Percentiles rank a stretch among this genome's conserved stretches.
These are phyloP conservation scores for Thermoascus crustaceus DNA, from an alignment of 2,329 filamentous ascomycete species.

Conservation along the genomic window DNA sequence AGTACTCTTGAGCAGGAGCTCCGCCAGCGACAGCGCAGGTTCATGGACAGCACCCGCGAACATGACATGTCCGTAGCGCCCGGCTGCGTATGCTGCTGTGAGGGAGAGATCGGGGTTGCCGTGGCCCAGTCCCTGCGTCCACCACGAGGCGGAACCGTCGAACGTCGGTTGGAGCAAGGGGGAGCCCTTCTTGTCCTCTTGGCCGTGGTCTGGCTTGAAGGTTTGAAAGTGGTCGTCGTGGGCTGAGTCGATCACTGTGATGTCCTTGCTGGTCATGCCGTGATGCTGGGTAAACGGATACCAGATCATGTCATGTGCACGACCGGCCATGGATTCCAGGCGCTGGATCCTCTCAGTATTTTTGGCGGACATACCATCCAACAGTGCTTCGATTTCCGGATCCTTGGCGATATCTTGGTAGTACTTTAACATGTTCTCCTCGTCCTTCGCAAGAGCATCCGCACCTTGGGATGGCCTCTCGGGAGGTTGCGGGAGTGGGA, in stretches of 20 bases:
- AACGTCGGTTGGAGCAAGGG: slow-evolving; percentile 57
- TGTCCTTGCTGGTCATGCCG: slow-evolving; percentile 51
- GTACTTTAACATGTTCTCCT: slow-evolving; percentile 53
- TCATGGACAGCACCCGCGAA: slow-evolving; percentile 74
- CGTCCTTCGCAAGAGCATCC: slow-evolving; percentile 40
- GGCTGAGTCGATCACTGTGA: slow-evolving; percentile 72
- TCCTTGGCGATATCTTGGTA: slow-evolving; percentile 46
- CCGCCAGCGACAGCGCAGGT: slow-evolving; percentile 62
- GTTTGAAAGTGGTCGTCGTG: slow-evolving; percentile 72
- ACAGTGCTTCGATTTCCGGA: slow-evolving; percentile 35
- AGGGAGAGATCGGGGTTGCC: slow-evolving; percentile 64
- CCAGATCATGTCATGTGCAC: slow-evolving; percentile 63
- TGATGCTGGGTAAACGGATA: slow-evolving; percentile 82
- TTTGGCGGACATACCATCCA: slow-evolving; percentile 44
- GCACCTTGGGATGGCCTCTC: slow-evolving; percentile 25
- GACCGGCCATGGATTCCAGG: slow-evolving; percentile 53
- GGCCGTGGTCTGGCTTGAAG: slow-evolving; percentile 21
- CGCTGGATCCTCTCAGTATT: slow-evolving; percentile 51
- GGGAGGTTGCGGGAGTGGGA: slow-evolving; percentile 54
- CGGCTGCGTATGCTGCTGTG: slow-evolving; percentile 70
- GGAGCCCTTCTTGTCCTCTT: slow-evolving; percentile 5
- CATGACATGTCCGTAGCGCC: slow-evolving; percentile 82
- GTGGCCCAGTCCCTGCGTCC: slow-evolving; percentile 82
- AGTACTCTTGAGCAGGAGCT: slow-evolving; percentile 52
- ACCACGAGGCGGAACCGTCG: slow-evolving; percentile 82